Percentiles rank a stretch among this genome's conserved stretches.
phyloP scores from a whole-genome alignment of 2,329 filamentous ascomycete genomes.

The Exserohilum rostratum region DNA sequence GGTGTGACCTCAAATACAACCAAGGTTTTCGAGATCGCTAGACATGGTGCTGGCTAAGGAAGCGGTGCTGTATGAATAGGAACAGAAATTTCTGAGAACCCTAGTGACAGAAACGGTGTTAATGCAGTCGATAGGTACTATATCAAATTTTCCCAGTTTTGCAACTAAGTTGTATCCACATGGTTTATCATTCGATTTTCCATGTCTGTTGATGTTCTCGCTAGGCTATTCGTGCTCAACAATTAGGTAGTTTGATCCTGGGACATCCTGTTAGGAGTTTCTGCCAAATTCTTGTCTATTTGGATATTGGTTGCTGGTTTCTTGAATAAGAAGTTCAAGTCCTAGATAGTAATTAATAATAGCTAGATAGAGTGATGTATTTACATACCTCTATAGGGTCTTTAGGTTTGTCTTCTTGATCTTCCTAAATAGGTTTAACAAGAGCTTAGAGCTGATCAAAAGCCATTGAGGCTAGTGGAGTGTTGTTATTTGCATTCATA shows the following conservation, averaged over 20 bases:
- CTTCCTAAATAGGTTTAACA: background rate
- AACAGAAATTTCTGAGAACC: background rate
- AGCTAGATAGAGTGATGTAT: background rate
- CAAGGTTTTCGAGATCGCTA: background rate
- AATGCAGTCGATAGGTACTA: no score
- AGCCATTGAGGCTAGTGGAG: background rate
- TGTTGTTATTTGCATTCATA: background rate
- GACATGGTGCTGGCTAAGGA: background rate
- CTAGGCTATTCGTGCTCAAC: no score
- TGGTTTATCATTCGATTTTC: no score
- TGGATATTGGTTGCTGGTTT: background rate
- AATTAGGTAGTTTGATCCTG: no score
- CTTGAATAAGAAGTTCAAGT: background rate
- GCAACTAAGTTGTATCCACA: no score
- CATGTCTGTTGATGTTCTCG: no score
- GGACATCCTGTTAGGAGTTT: no score
- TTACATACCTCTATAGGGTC: background rate
- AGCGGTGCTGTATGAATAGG: background rate
- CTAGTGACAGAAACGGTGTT: background rate
- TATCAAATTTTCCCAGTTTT: no score
- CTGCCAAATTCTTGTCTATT: background rate
- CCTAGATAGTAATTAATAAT: background rate
- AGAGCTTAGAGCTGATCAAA: background rate
- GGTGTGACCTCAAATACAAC: background rate
- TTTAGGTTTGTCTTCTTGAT: background rate